Percentiles rank a stretch among this genome's conserved stretches.
Evolutionary conservation across 208 protist genomes (phyloP).

Genomic region (Leishmania martiniquensis): DNA sequence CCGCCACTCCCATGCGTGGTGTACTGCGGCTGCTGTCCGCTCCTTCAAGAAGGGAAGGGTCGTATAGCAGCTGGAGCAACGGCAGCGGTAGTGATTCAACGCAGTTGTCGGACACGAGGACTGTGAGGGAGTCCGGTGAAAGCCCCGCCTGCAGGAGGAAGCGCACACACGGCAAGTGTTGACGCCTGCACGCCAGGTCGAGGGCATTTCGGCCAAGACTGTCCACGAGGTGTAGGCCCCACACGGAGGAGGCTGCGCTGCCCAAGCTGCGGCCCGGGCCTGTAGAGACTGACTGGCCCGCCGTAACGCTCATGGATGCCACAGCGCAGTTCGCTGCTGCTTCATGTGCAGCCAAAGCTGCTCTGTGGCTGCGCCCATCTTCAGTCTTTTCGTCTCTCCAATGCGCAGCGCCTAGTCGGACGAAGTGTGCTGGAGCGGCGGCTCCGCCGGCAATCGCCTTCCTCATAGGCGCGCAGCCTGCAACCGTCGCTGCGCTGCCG

Average conservation of each 20-base stretch:
- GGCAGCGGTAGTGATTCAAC: conserved; percentile 16
- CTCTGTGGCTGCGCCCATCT: neutral
- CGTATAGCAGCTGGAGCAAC: conserved; percentile 27
- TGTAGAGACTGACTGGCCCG: neutral
- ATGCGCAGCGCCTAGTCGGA: neutral
- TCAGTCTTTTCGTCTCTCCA: neutral
- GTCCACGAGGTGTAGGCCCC: conserved; percentile 12
- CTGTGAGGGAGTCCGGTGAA: conserved; percentile 18
- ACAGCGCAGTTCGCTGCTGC: neutral
- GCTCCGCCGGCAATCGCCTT: neutral
- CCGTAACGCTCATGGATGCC: neutral
- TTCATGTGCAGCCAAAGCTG: neutral
- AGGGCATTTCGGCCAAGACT: conserved; percentile 12
- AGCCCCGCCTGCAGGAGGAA: conserved; percentile 19
- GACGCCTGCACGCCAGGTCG: conserved; percentile 18
- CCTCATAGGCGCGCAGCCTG: neutral
- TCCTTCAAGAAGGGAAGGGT: conserved; percentile 27
- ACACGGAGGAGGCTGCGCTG: neutral
- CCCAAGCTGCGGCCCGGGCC: neutral
- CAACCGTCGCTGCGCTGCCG: neutral
- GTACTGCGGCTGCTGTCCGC: neutral
- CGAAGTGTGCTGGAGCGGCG: neutral
- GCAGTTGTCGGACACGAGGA: conserved; percentile 3
- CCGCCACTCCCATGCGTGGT: conserved; percentile 10
- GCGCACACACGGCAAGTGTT: conserved; percentile 15